phyloP scores from a whole-genome alignment of 2,329 filamentous ascomycete species.

The Nigrospora oryzae region DNA sequence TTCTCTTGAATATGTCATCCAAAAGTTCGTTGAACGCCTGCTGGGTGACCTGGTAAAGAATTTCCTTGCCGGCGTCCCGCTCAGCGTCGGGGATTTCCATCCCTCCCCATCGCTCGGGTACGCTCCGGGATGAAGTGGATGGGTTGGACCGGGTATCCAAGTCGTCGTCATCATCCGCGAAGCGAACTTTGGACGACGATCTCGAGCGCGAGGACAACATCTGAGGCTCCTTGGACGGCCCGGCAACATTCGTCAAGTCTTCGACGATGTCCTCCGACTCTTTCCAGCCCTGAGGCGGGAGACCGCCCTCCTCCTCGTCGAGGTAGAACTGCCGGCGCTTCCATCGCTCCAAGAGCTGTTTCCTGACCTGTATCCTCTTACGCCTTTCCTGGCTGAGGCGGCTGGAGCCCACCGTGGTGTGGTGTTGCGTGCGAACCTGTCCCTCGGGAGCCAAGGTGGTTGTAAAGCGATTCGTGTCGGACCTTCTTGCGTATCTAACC shows the following conservation, averaged over 20 bases:
- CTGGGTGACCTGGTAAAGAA: conserved; percentile 85
- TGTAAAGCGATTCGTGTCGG: conserved; percentile 18
- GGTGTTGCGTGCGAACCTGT: conserved; percentile 27
- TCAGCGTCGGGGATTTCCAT: conserved; percentile 75
- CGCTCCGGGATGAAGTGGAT: conserved; percentile 63
- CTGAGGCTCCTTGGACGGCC: conserved; percentile 34
- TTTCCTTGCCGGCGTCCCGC: conserved; percentile 75
- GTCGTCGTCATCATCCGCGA: conserved; percentile 63
- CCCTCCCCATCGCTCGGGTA: conserved; percentile 68
- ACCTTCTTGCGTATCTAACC: conserved; percentile 1
- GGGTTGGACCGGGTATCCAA: conserved; percentile 63
- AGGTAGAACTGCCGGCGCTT: conserved; percentile 71
- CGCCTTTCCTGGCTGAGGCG: conserved; percentile 27
- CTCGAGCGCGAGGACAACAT: conserved; percentile 48
- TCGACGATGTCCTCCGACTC: conserved; percentile 49
- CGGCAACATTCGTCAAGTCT: conserved; percentile 25
- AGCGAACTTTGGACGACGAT: conserved; percentile 72
- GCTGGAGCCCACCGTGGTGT: conserved; percentile 25
- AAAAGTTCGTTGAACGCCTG: conserved; percentile 90
- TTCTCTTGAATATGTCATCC: conserved; percentile 73
- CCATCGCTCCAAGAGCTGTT: conserved; percentile 63
- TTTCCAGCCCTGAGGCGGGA: conserved; percentile 55
- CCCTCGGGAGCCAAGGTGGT: conserved; percentile 28
- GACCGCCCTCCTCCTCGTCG: conserved; percentile 73
- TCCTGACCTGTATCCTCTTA: conserved; percentile 33